These are phyloP conservation scores for Scutellaria minor DNA, from an alignment of 257 asterid species.

Conservation along the genomic window DNA sequence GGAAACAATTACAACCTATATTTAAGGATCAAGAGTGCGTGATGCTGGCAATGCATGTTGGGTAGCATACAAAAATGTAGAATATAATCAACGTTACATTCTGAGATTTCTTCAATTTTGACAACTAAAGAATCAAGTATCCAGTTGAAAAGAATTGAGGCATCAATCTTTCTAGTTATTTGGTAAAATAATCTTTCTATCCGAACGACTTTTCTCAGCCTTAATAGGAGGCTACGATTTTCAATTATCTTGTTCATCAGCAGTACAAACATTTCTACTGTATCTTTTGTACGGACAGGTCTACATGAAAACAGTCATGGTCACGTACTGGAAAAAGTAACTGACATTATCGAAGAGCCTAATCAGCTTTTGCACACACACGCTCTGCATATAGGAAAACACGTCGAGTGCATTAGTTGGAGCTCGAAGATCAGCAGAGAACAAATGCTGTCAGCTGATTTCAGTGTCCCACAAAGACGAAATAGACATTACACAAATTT, in stretches of 20 bases:
- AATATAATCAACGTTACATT: slow-evolving; percentile 30
- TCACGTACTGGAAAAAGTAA: slow-evolving; percentile 32
- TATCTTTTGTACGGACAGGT: slow-evolving; percentile 31
- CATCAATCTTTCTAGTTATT: slow-evolving; percentile 25
- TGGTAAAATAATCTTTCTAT: slow-evolving; percentile 23
- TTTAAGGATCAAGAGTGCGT: background rate
- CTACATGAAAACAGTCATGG: slow-evolving; percentile 22
- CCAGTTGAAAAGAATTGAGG: slow-evolving; percentile 35
- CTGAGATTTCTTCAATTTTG: slow-evolving; percentile 27
- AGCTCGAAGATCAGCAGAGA: slow-evolving; percentile 14
- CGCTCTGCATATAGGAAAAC: slow-evolving; percentile 60
- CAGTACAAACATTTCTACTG: slow-evolving; percentile 7
- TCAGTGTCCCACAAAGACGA: background rate
- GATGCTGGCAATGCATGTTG: background rate
- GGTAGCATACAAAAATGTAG: background rate
- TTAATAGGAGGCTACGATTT: slow-evolving; percentile 10
- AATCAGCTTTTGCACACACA: slow-evolving; percentile 64
- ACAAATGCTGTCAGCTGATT: too few relatives aligned
- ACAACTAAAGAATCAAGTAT: slow-evolving; percentile 34
- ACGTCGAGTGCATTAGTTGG: slow-evolving; percentile 20
- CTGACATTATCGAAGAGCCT: slow-evolving; percentile 31
- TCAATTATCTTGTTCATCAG: slow-evolving; percentile 9
- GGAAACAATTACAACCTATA: too few relatives aligned
- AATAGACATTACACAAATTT: background rate
- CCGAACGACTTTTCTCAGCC: slow-evolving; percentile 19